phyloP scores from a whole-genome alignment of 495 filamentous ascomycete genomes.

The Bombardia bombarda region DNA sequence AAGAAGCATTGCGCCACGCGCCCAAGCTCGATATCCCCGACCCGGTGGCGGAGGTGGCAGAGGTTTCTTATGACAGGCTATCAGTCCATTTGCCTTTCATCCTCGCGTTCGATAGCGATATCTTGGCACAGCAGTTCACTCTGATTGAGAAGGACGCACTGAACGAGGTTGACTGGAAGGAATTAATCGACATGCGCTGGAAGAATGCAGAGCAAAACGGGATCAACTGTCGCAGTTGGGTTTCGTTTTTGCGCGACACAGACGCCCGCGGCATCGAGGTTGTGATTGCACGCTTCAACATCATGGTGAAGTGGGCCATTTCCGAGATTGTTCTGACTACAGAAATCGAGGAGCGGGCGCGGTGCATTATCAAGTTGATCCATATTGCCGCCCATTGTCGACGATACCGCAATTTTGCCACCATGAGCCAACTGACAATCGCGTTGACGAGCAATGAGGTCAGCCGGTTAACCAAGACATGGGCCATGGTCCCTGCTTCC shows the following conservation, averaged over 20 bases:
- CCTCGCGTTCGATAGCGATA: slow-evolving; percentile 80
- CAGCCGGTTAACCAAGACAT: slow-evolving; percentile 67
- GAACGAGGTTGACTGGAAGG: slow-evolving; percentile 95
- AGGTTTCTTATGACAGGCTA: slow-evolving; percentile 15
- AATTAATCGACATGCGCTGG: slow-evolving; percentile 92
- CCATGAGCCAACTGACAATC: slow-evolving; percentile 89
- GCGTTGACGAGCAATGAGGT: slow-evolving; percentile 81
- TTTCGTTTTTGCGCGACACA: slow-evolving; percentile 78
- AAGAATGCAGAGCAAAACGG: slow-evolving; percentile 54
- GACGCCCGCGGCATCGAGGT: slow-evolving; percentile 85
- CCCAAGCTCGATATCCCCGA: slow-evolving; percentile 21
- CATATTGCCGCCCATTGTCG: slow-evolving; percentile 84
- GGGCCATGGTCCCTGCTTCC: slow-evolving; percentile 62
- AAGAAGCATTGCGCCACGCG: slow-evolving; percentile 30
- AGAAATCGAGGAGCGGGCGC: slow-evolving; percentile 71
- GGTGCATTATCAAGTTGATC: slow-evolving; percentile 82
- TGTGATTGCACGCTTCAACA: slow-evolving; percentile 93
- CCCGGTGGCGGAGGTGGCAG: slow-evolving; percentile 9
- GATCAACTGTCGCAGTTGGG: slow-evolving; percentile 68
- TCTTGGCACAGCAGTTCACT: slow-evolving; percentile 89
- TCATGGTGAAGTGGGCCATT: slow-evolving; percentile 95
- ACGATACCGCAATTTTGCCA: slow-evolving; percentile 87
- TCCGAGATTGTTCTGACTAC: slow-evolving; percentile 86
- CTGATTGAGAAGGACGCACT: slow-evolving; percentile 94
- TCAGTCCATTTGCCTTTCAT: slow-evolving; percentile 79